Evolutionary conservation across 2,329 filamentous ascomycete species (phyloP), one percentile per base, ranked within the genome.

Genomic region (Drechslerella coelobrocha): DNA sequence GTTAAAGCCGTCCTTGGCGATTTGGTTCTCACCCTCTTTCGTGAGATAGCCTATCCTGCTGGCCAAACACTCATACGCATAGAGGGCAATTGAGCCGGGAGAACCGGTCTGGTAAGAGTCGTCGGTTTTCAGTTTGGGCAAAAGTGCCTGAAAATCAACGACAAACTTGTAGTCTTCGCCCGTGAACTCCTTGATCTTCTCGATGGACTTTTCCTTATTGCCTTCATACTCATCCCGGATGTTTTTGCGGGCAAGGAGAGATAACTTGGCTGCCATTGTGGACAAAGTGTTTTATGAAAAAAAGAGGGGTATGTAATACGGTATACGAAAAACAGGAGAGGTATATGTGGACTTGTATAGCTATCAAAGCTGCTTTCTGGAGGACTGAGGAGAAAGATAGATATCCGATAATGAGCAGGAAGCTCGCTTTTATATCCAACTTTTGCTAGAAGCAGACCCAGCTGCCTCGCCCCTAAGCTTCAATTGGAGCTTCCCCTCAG

Each of bases 141-240:
- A 63, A 10, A 71, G 55, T 17, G 26, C 45, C 8, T 48, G 24
- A 47, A 71, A 71, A 48, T 63, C 39, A 19, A 60, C 48, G 59
- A 55, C 52, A 37, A 71, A 71, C 17, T 71, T 31, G 31, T 63
- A 59, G 10, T 71, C 59, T 26, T 63, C 59, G 21, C 66, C 66
- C 24, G 53, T 60, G 24, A 54, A 55, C 26, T 71, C 53, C 54
- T 71, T 60, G 47, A 71, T 52, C 50, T 57, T 2, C 34, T 19
- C 24, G 48, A 45, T 2, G 23, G 47, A n/a, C 27, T 37, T 63
- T 12, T 61, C 56, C 10, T 51, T 47, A 7, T 53, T 45, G 17
- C n/a, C n/a, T n/a, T n/a, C n/a, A n/a, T 43, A 71, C 41, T 63
- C 47, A 43, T 71, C 66, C 21, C 66, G 66, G 31, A 71, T 71